Conservation (phyloP, 148 eudicot species). For the Pouteria glomerata region DNA sequence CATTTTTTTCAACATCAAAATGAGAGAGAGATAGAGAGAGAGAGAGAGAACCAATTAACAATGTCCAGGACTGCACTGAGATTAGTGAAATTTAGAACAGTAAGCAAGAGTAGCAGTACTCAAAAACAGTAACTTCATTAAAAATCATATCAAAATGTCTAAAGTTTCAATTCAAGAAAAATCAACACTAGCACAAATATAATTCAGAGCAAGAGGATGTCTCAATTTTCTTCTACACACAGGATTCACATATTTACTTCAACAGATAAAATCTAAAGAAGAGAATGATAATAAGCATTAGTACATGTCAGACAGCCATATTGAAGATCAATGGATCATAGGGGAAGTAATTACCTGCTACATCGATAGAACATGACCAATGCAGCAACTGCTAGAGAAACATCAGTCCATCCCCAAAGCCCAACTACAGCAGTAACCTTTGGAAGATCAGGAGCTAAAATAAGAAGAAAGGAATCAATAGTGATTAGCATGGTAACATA, state of each 20-base stretch:
- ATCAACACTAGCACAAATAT: not conserved
- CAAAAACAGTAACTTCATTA: not conserved
- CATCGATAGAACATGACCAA: slow-evolving; percentile 67
- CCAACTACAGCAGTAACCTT: slow-evolving; percentile 78
- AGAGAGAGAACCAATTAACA: too few species aligned
- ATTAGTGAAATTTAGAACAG: too few species aligned
- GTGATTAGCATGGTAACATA: slow-evolving; percentile 14
- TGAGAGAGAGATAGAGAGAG: too few species aligned
- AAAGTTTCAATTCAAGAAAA: not conserved
- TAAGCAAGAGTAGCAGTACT: not conserved
- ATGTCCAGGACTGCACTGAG: too few species aligned
- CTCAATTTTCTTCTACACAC: not conserved
- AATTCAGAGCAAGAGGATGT: not conserved
- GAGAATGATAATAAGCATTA: not conserved
- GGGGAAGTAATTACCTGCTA: slow-evolving; percentile 55
- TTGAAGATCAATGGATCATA: not conserved
- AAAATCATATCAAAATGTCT: not conserved
- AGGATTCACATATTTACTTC: not conserved
- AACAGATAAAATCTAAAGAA: not conserved
- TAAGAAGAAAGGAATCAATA: slow-evolving; percentile 12
- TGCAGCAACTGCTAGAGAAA: slow-evolving; percentile 53
- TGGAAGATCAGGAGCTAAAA: slow-evolving; percentile 58
- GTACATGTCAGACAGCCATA: not conserved
- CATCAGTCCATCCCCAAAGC: slow-evolving; percentile 87
- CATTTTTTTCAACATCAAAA: too few species aligned